A percentile compares a stretch with the other conserved stretches of the same genome.
These are phyloP conservation scores for Rhodofomes roseus DNA, from an alignment of 1,284 basidiomycete species.

Conservation along the genomic window DNA sequence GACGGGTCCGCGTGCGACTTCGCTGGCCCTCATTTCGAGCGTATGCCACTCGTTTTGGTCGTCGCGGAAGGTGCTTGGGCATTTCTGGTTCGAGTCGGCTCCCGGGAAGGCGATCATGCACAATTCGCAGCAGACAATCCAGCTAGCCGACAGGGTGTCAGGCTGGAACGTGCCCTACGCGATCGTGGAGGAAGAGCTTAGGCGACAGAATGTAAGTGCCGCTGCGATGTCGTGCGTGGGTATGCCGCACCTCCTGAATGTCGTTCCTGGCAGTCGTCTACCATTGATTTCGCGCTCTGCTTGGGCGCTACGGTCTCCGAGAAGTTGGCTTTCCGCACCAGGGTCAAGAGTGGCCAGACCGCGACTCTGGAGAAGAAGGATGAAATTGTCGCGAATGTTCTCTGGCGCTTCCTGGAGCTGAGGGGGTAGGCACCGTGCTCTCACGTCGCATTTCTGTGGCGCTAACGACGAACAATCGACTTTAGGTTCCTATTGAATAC, in stretches of 20 bases:
- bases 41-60: conserved; percentile 80
- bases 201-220: conserved; percentile 87
- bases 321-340: conserved; percentile 75
- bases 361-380: conserved; percentile 91
- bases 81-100: conserved; percentile 74
- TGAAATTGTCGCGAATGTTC: conserved; percentile 96
- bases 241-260: conserved; percentile 1
- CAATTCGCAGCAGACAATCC: conserved; percentile 74
- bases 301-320: conserved; percentile 86
- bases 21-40: conserved; percentile 81
- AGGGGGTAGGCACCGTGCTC: conserved; percentile 59
- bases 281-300: conserved; percentile 96
- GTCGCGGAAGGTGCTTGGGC: conserved; percentile 64
- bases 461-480: neutral
- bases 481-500: conserved; percentile 81
- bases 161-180: conserved; percentile 92
- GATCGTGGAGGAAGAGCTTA: conserved; percentile 90
- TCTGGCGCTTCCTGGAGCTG: conserved; percentile 97
- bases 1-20: conserved; percentile 88
- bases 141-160: conserved; percentile 83
- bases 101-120: conserved; percentile 61
- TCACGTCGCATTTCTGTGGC: conserved; percentile 5
- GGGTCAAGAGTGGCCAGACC: conserved; percentile 45
- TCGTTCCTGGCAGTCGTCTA: conserved; percentile 65
- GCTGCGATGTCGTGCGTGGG: conserved; percentile 5